These are phyloP conservation scores for Trichoderma gamsii DNA, from an alignment of 495 filamentous ascomycete genomes.

Conservation along the genomic window DNA sequence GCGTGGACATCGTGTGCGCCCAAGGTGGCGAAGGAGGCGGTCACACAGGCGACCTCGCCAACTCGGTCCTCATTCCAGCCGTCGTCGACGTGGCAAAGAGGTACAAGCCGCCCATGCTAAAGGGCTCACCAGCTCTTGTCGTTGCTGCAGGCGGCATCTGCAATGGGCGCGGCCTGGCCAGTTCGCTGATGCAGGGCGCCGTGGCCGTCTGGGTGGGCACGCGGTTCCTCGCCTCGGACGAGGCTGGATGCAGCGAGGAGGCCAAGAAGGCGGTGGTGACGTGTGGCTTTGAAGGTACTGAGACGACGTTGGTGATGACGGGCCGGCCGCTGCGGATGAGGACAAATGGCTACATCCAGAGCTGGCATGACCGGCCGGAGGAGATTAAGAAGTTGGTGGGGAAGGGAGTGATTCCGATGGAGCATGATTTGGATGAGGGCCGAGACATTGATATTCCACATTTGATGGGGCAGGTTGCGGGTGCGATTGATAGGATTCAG, in stretches of 20 bases:
- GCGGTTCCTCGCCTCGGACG: constrained; percentile 69
- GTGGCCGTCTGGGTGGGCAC: constrained; percentile 80
- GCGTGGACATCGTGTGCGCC: constrained; percentile 81
- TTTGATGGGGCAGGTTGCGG: constrained; percentile 92
- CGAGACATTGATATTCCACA: constrained; percentile 75
- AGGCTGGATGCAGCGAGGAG: constrained; percentile 68
- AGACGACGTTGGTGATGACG: constrained; percentile 69
- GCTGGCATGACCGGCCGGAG: constrained; percentile 68
- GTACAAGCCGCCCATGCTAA: constrained; percentile 50
- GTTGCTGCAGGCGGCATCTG: constrained; percentile 72
- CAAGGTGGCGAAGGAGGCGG: constrained; percentile 81
- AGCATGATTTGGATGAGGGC: constrained; percentile 70
- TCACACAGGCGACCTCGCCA: constrained; percentile 72
- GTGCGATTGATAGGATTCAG: constrained; percentile 62
- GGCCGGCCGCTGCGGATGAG: constrained; percentile 74
- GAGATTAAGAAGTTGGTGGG: constrained; percentile 66
- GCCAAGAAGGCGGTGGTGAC: constrained; percentile 78
- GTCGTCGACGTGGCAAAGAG: constrained; percentile 64
- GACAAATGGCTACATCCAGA: constrained; percentile 72
- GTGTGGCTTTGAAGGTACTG: constrained; percentile 67
- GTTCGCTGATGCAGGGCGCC: constrained; percentile 67
- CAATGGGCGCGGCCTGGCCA: constrained; percentile 65
- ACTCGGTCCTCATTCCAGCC: constrained; percentile 64
- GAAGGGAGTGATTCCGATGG: constrained; percentile 69
- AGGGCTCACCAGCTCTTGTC: constrained; percentile 51